A percentile compares a stretch with the other conserved stretches of the same genome.
Evolutionary conservation across 2,329 filamentous ascomycete species (phyloP).

Genomic region (Fusarium sororula): DNA sequence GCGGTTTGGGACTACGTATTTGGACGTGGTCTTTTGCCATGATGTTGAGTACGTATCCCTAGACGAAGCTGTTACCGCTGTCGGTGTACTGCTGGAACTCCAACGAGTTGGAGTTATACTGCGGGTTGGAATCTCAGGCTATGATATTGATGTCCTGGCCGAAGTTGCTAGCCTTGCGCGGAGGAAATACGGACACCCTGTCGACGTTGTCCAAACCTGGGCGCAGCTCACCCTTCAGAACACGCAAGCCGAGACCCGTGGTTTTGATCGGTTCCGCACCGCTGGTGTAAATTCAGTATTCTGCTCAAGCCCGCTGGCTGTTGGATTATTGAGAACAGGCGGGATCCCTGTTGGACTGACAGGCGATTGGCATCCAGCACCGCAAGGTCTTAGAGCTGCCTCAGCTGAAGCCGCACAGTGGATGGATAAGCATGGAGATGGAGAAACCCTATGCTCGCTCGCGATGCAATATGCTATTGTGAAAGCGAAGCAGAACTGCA

Average conservation of each 20-base stretch:
- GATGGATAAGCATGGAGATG: background rate
- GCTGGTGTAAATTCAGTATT: background rate
- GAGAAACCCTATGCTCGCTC: background rate
- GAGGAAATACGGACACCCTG: background rate
- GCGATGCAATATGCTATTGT: background rate
- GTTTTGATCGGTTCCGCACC: background rate
- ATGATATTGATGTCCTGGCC: background rate
- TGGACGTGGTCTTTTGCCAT: constrained; percentile 4
- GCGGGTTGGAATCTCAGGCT: background rate
- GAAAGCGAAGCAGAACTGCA: background rate
- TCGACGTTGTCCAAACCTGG: constrained; percentile 4
- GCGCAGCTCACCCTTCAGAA: constrained; percentile 10
- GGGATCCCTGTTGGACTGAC: background rate
- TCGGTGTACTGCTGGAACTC: background rate
- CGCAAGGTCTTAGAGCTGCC: background rate
- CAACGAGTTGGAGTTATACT: background rate
- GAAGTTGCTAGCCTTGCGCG: background rate
- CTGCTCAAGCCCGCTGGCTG: background rate
- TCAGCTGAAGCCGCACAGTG: background rate
- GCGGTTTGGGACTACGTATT: background rate
- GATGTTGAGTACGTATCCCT: constrained; percentile 1
- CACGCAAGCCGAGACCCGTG: background rate
- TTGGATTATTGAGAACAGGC: background rate
- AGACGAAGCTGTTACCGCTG: background rate
- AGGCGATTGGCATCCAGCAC: background rate